Evolutionary conservation across 2,329 filamentous ascomycete species (phyloP), one percentile per base, ranked within the genome.

Genomic region (Pseudopyrenochaeta lycopersici): DNA sequence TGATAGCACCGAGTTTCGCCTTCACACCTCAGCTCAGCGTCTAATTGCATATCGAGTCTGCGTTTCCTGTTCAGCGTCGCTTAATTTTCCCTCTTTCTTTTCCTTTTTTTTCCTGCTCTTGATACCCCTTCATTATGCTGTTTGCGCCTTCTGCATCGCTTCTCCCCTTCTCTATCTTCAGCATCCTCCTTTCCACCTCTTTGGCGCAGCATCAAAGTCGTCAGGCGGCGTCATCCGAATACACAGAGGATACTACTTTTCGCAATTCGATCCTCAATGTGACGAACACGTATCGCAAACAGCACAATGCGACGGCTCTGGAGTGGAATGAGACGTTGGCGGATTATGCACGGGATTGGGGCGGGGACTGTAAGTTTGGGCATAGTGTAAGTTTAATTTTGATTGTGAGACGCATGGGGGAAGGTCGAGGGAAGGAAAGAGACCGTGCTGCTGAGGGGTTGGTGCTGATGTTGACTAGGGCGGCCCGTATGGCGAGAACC

Each of bases 401-500:
- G 12, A 27, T 14, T 41, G 38, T 14, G 17, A 43, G 11, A 7
- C 3, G 21, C 7, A 15, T 3, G 7, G 4, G 27, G 2, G n/a
- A n/a, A 30, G 6, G 35, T 21, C 4, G 38, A 20, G 18, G n/a
- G 12, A 6, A 4, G n/a, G 35, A 3, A 31, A 43, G 2, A 36
- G 5, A 7, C 31, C 40, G 23, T 30, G 7, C 4, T n/a, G n/a
- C n/a, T n/a, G n/a, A n/a, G n/a, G n/a, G n/a, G n/a, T n/a, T n/a
- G n/a, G n/a, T n/a, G n/a, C n/a, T n/a, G n/a, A n/a, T n/a, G n/a
- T 27, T 27, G 4, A 23, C 23, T n/a, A 82, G 79, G 81, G 82
- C 49, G 87, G 87, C 0, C 85, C 87, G 0, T 87, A 87, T 57
- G 90, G 90, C 65, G 90, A 93, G 76, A 93, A 92, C 74, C 81